phyloP scores from a whole-genome alignment of 2,329 filamentous ascomycete species.

The Dactylellina cionopaga region DNA sequence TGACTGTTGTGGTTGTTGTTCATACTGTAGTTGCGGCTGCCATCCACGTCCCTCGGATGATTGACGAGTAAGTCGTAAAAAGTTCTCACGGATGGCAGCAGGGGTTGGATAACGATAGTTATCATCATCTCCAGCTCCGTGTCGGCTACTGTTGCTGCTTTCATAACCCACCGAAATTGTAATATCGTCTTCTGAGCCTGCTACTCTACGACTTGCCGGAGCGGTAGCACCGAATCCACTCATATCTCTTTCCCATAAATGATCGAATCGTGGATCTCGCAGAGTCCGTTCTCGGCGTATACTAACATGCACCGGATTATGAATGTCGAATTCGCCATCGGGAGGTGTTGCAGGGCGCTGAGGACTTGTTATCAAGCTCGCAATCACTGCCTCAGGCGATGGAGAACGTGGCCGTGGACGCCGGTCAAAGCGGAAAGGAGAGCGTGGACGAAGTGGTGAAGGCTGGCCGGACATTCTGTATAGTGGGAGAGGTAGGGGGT shows the following conservation, averaged over 20 bases:
- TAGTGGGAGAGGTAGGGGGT: not conserved
- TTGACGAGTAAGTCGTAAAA: too few species aligned
- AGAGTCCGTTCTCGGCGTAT: not conserved
- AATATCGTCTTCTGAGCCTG: not conserved
- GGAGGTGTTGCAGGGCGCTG: not conserved
- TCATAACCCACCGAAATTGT: too few species aligned
- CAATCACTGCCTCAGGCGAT: not conserved
- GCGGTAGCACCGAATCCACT: too few species aligned
- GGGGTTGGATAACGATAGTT: too few species aligned
- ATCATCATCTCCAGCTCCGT: too few species aligned
- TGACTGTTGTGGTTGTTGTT: too few species aligned
- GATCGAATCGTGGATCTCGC: not conserved
- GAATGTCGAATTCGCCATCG: constrained; percentile 14
- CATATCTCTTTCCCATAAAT: too few species aligned
- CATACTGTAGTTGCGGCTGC: too few species aligned
- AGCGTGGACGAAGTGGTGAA: not conserved
- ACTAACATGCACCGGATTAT: constrained; percentile 7
- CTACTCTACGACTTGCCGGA: not conserved
- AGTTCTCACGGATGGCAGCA: too few species aligned
- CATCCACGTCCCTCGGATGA: too few species aligned
- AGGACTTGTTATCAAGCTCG: not conserved
- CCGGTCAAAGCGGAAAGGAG: not conserved
- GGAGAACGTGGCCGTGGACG: not conserved
- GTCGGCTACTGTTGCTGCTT: too few species aligned
- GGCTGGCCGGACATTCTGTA: not conserved